A percentile compares a stretch with the other conserved stretches of the same genome.
Conservation (phyloP, 2,329 filamentous ascomycete species). For the Colletotrichum sp. region DNA sequence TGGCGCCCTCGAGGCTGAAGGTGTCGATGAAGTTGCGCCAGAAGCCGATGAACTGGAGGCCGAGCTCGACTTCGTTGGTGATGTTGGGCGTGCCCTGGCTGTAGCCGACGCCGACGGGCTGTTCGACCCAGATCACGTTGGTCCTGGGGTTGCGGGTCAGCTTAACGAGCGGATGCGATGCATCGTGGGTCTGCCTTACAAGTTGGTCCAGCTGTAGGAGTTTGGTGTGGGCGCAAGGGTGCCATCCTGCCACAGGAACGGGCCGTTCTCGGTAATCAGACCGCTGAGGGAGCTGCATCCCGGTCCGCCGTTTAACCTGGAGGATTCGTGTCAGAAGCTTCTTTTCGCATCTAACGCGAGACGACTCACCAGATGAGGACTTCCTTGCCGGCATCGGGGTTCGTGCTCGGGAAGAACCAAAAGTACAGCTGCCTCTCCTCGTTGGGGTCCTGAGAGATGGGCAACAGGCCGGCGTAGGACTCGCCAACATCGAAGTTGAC, state of each 20-base stretch:
- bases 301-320: conserved; percentile 32
- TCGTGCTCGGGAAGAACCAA: conserved; percentile 69
- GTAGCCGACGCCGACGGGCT: conserved; percentile 73
- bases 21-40: conserved; percentile 79
- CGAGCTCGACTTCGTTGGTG: conserved; percentile 70
- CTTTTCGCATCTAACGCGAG: accelerated
- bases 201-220: conserved; percentile 73
- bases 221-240: conserved; percentile 70
- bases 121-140: conserved; percentile 79
- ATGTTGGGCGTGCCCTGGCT: conserved; percentile 69
- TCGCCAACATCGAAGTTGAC: conserved; percentile 73
- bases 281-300: conserved; percentile 69
- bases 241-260: conserved; percentile 73
- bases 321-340: background rate
- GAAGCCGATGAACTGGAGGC: conserved; percentile 78
- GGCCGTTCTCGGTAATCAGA: conserved; percentile 78
- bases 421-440: conserved; percentile 63
- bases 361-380: conserved; percentile 59
- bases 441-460: conserved; percentile 54
- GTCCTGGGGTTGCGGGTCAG: conserved; percentile 39
- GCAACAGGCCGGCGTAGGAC: conserved; percentile 67
- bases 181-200: conserved; percentile 33
- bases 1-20: conserved; percentile 70
- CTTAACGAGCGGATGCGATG: accelerated
- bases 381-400: conserved; percentile 56